A percentile compares a stretch with the other conserved stretches of the same genome.
Conservation (phyloP, 768 basidiomycete genomes). For the Exsudoporus frostii region DNA sequence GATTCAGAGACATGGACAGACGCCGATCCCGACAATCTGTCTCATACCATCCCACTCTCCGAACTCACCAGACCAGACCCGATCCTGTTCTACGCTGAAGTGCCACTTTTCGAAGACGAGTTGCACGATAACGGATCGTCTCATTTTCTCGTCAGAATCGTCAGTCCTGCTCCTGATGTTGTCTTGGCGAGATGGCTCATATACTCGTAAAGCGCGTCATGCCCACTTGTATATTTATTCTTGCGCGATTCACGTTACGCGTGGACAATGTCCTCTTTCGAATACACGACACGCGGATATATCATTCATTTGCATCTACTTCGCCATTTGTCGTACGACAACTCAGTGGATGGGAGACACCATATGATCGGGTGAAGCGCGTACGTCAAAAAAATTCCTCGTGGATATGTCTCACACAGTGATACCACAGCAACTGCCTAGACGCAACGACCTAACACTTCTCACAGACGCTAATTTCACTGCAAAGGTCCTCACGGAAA, state of each 20-base stretch:
- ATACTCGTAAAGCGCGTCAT: conserved; percentile 74
- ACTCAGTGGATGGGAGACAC: conserved; percentile 85
- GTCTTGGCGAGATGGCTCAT: neutral
- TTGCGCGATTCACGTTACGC: conserved; percentile 86
- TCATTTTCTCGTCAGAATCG: conserved; percentile 78
- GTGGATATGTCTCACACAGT: neutral
- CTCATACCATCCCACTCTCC: conserved; percentile 74
- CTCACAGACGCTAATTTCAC: conserved; percentile 87
- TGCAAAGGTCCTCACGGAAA: conserved; percentile 61
- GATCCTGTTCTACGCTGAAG: conserved; percentile 96
- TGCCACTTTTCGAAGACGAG: conserved; percentile 94
- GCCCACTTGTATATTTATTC: conserved; percentile 91
- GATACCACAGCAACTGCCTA: conserved; percentile 56
- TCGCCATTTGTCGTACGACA: conserved; percentile 74
- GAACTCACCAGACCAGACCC: conserved; percentile 89
- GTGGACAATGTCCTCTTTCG: conserved; percentile 96
- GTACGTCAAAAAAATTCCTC: conserved; percentile 40
- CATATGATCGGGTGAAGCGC: conserved; percentile 75
- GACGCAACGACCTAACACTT: conserved; percentile 78
- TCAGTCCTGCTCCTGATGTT: conserved; percentile 40
- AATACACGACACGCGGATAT: conserved; percentile 83
- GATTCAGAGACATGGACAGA: conserved; percentile 42
- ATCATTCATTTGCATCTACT: conserved; percentile 69
- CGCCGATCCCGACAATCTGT: conserved; percentile 53
- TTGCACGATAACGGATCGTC: conserved; percentile 96